Base-by-base conservation (phyloP, 768 basidiomycete species). In the Pilatotrama ljubarskyi region DNA sequence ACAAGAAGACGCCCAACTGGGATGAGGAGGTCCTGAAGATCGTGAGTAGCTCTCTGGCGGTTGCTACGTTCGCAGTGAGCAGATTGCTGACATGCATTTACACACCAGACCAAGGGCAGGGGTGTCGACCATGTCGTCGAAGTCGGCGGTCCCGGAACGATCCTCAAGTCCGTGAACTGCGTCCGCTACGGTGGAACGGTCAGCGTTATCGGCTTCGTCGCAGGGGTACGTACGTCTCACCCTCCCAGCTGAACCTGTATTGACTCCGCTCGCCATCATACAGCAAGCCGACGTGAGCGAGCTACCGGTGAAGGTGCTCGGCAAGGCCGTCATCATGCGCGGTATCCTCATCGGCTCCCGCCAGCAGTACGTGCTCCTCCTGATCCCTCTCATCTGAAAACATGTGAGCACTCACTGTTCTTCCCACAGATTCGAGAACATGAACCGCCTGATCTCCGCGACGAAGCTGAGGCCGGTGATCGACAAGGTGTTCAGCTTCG, bases 401-500 rank as follows among this genome's bases (percentile, higher is more conserved):
- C 65, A 73, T 13, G 77, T 85, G 26, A 64, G 38, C 44, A 80
- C 75, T 62, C 75, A 74, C 2, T 15, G 7, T 15, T 36, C 1
- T n/a, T 2, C 11, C 15, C 14, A 1, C 61, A 84, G 80, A 62
- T 86, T 86, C 62, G 76, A 78, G 41, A 75, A 79, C 43, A 80
- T 85, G 82, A 80, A 78, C 67, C 72, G 75, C 15, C 74, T 84
- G 11, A 74, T 86, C 42, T 64, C 66, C 13, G 77, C 80, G 1
- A 74, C 78, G 26, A 72, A 72, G 38, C 79, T 84, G 3, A 75
- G 70, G 18, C 85, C 85, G 0, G 74, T 83, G 20, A 69, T 86
- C 40, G 80, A 85, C 74, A 81, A 78, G 70, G 78, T 85, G 0
- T 87, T 87, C 74, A 55, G 73, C 11, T 88, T 85, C 65, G 79